Base-by-base conservation (phyloP, 2,329 filamentous ascomycete species). In the Aspergillus carbonarius region DNA sequence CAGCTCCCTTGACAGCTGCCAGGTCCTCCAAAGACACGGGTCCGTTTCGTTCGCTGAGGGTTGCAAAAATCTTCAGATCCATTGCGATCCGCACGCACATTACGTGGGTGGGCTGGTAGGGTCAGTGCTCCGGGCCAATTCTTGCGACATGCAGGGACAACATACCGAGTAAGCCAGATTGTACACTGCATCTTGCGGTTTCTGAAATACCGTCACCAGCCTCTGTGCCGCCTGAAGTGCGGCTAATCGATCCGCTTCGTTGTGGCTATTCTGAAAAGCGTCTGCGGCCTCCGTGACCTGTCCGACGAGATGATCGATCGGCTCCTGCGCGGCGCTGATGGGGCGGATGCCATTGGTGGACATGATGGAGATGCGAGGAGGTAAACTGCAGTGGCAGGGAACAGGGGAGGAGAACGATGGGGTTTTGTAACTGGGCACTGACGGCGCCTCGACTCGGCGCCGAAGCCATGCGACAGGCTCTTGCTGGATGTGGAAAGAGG, bases 51-150 rank as follows among this genome's bases (percentile, higher is more conserved):
- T 54, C 54, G 15, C 56, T 54, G 1, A 66, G 57, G 1, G 56
- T 59, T 5, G 42, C 47, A 35, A 66, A 66, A 1, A 66, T 56
- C 5, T 47, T 59, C n/a, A 66, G 32, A 23, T 66, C 59, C n/a
- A 64, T 57, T 1, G 54, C 62, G 37, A 63, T 58, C 10, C 62
- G 49, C 5, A 66, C 59, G 51, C 57, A 61, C 40, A 60, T 54
- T 1, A 57, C 44, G 23, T 64, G 60, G 6, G 54, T 59, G 5
- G 63, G 60, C 63, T 66, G 42, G 32, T 27, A 30, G 7, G 27
- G 55, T 18, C 25, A 49, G 30, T 5, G 4, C 13, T 13, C 15
- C 12, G 17, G 5, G 35, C 10, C 30, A 4, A 18, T 13, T 34
- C 7, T 25, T 9, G 32, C 13, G n/a, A 27, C 13, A 5, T 12